A percentile compares a stretch with the other conserved stretches of the same genome.
These are phyloP conservation scores for Mortierella claussenii DNA, from an alignment of 192 early-diverging fungal species.

Conservation along the genomic window DNA sequence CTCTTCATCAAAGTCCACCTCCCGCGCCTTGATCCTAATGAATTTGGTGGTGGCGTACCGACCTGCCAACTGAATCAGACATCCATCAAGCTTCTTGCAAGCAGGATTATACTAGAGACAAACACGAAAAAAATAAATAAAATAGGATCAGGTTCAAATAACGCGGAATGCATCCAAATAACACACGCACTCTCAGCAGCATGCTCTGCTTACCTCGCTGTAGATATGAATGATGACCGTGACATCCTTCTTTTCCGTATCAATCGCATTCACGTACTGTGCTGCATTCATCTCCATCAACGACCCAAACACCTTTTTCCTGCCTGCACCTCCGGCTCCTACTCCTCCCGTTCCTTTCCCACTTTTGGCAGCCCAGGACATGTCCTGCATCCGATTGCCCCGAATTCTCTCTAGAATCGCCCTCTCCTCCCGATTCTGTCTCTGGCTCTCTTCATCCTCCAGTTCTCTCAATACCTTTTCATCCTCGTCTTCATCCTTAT, in stretches of 20 bases:
- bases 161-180: not conserved
- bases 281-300: slow-evolving; percentile 58
- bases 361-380: slow-evolving; percentile 32
- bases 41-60: slow-evolving; percentile 64
- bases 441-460: slow-evolving; percentile 44
- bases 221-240: slow-evolving; percentile 65
- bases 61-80: slow-evolving; percentile 55
- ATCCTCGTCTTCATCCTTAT: slow-evolving; percentile 30
- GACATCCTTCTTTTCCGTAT: slow-evolving; percentile 59
- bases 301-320: slow-evolving; percentile 58
- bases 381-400: slow-evolving; percentile 55
- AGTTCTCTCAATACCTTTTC: slow-evolving; percentile 29
- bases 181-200: not conserved
- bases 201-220: slow-evolving; percentile 49
- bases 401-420: slow-evolving; percentile 55
- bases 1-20: slow-evolving; percentile 67
- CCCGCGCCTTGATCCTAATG: slow-evolving; percentile 58
- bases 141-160: not conserved
- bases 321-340: not conserved
- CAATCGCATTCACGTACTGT: slow-evolving; percentile 62
- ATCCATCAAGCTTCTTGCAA: slow-evolving; percentile 56
- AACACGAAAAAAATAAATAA: slow-evolving; percentile 9
- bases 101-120: slow-evolving; percentile 15
- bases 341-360: slow-evolving; percentile 4
- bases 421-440: slow-evolving; percentile 51